Evolutionary conservation across 495 filamentous ascomycete species (phyloP).

Genomic region (Pseudotulostoma volvatum): DNA sequence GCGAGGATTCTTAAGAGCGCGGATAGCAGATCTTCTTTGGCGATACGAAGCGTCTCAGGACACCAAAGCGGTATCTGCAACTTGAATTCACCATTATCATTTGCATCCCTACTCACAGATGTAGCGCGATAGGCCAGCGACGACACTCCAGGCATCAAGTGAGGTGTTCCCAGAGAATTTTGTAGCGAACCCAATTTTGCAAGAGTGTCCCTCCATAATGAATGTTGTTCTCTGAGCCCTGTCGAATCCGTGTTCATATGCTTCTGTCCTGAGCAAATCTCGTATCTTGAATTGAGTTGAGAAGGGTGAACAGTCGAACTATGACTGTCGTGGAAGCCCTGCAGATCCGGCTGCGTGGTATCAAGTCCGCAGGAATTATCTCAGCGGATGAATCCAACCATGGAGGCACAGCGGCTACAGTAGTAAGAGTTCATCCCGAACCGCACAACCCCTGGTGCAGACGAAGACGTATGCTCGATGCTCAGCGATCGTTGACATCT

Average conservation of each 20-base stretch:
- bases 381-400: conserved; percentile 55
- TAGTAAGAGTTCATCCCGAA: conserved; percentile 70
- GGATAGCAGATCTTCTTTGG: too few relatives aligned
- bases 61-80: too few relatives aligned
- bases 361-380: background rate
- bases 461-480: conserved; percentile 19
- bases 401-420: conserved; percentile 54
- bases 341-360: background rate
- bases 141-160: background rate
- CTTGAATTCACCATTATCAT: too few relatives aligned
- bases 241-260: conserved; percentile 2
- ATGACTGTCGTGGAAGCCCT: background rate
- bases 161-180: background rate
- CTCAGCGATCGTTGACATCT: conserved; percentile 34
- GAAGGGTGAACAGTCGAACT: background rate
- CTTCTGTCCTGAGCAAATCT: background rate
- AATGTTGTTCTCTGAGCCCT: conserved; percentile 7
- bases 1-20: too few relatives aligned
- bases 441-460: conserved; percentile 41
- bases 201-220: conserved; percentile 10
- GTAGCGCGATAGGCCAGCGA: too few relatives aligned
- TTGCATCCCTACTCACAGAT: too few relatives aligned
- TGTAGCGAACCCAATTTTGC: background rate
- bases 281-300: background rate
- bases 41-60: too few relatives aligned